Evolutionary conservation across 2,329 filamentous ascomycete genomes (phyloP).

Genomic region (Trichoderma sp.): DNA sequence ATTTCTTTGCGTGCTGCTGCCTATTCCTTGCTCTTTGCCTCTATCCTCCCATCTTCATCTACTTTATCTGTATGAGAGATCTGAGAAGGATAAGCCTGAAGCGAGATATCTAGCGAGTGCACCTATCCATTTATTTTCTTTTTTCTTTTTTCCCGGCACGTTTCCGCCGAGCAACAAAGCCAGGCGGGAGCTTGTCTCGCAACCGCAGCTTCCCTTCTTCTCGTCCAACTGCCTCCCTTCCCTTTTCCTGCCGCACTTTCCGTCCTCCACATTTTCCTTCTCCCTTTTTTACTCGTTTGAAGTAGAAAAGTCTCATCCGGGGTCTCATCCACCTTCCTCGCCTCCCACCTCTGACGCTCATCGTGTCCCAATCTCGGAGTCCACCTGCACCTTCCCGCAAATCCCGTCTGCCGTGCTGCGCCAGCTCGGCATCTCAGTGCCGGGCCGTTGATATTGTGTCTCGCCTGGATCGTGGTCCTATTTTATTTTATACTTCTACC

Average conservation of each 20-base stretch:
- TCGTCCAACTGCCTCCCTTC: not conserved
- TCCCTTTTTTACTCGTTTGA: not conserved
- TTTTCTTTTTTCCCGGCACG: not conserved
- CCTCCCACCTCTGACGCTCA: not conserved
- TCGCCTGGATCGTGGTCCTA: not conserved
- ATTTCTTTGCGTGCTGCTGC: not conserved
- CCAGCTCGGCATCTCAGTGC: slow-evolving; percentile 31
- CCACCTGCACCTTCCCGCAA: slow-evolving; percentile 27
- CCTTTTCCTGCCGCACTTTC: not conserved
- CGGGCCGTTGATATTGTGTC: slow-evolving; percentile 19
- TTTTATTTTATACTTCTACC: not conserved
- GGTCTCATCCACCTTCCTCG: not conserved
- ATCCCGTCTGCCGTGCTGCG: slow-evolving; percentile 27
- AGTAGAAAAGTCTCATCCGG: not conserved
- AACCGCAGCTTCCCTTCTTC: slow-evolving; percentile 7
- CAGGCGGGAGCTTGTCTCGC: not conserved
- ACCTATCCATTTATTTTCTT: not conserved
- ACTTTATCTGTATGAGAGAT: not conserved
- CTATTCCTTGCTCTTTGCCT: not conserved
- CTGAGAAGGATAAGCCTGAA: not conserved
- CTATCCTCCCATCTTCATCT: not conserved
- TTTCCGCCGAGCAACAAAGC: not conserved
- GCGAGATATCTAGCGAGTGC: not conserved
- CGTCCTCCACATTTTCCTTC: not conserved
- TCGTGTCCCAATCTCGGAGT: not conserved